These are phyloP conservation scores for Boechera retrofracta DNA, from an alignment of 345 rosid species.

Conservation along the genomic window DNA sequence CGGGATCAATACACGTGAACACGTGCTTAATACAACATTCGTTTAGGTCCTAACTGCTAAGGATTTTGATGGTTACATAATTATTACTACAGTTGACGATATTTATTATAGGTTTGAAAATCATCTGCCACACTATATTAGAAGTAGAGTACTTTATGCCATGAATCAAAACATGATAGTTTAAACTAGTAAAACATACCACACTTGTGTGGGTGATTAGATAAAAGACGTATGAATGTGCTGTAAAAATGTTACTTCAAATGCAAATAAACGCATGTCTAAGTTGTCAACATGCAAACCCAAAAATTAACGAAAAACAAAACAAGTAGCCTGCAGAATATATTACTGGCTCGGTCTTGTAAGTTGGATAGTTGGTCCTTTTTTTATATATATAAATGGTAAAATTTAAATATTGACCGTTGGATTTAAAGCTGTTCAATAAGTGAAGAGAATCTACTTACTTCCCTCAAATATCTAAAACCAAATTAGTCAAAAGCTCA, in stretches of 20 bases:
- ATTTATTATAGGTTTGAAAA: neutral
- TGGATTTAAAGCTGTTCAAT: neutral
- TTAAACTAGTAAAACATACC: neutral
- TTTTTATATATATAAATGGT: neutral
- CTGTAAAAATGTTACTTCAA: neutral
- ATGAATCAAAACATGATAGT: neutral
- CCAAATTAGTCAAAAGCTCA: constrained; percentile 31
- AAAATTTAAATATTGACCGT: constrained; percentile 3
- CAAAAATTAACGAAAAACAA: neutral
- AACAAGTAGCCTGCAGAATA: neutral
- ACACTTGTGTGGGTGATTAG: neutral
- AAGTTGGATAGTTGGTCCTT: neutral
- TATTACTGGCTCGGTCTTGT: neutral
- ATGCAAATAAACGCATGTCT: constrained; percentile 3
- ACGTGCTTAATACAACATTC: constrained; percentile 15
- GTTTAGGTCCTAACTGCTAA: constrained; percentile 17
- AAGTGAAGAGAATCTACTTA: constrained; percentile 13
- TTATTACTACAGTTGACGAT: neutral
- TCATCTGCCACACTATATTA: neutral
- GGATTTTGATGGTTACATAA: constrained; percentile 3
- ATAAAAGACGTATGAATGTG: constrained; percentile 1
- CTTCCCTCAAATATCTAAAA: neutral
- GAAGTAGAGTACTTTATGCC: too few species aligned
- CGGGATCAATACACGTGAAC: neutral
- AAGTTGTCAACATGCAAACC: constrained; percentile 25